phyloP scores from a whole-genome alignment of 1,139 yeast species.

The Protomyces macrosporus region DNA sequence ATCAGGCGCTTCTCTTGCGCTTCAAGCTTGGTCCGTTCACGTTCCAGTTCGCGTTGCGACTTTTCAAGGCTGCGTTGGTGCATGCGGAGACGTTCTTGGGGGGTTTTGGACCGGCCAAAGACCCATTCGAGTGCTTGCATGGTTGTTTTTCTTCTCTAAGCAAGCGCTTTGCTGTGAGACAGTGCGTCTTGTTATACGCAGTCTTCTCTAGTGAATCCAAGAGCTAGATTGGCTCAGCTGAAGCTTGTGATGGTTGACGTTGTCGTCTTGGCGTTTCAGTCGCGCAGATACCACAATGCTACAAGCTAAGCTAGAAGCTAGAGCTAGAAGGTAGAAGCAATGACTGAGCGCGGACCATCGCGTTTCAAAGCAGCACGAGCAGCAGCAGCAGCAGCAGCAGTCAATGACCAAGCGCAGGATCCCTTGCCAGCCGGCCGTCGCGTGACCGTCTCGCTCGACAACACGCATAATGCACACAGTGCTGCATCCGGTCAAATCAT shows the following conservation, averaged over 20 bases:
- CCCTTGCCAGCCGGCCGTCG: background rate
- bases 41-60: constrained; percentile 83
- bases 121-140: constrained; percentile 86
- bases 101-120: constrained; percentile 87
- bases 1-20: constrained; percentile 85
- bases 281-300: background rate
- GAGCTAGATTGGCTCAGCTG: background rate
- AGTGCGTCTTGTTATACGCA: background rate
- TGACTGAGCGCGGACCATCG: background rate
- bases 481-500: background rate
- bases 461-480: background rate
- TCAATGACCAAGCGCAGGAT: background rate
- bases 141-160: too few relatives aligned
- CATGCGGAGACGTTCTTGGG: constrained; percentile 81
- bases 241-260: background rate
- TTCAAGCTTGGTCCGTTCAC: constrained; percentile 82
- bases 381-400: background rate
- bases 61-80: constrained; percentile 92
- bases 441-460: background rate
- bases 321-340: background rate
- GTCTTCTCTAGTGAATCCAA: too few relatives aligned
- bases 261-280: background rate
- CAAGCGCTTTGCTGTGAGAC: background rate
- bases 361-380: background rate
- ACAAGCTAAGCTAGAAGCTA: background rate